Evolutionary conservation across 805 yeast species (phyloP).

Genomic region (Spathaspora hagerdaliae): DNA sequence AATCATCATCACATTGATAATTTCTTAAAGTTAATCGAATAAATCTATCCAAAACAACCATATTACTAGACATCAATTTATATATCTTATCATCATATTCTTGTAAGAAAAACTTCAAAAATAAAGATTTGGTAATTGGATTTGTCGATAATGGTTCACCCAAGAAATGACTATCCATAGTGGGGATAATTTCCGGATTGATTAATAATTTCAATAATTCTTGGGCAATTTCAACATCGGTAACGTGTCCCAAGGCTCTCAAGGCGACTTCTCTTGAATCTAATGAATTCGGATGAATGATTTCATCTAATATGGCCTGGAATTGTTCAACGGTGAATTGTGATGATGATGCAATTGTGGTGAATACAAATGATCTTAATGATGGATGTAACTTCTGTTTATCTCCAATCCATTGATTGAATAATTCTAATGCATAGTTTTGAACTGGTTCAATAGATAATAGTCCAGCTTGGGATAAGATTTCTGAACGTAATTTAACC

Average conservation of each 20-base stretch:
- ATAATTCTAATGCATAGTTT: conserved; percentile 28
- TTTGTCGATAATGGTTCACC: conserved; percentile 46
- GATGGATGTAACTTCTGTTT: conserved; percentile 37
- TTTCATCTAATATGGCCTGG: conserved; percentile 43
- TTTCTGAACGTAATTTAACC: conserved; percentile 31
- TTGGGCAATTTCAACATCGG: conserved; percentile 32
- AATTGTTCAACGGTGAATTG: conserved; percentile 28
- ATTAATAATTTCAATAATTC: conserved; percentile 37
- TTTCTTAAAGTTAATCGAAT: conserved; percentile 36
- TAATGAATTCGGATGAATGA: conserved; percentile 46
- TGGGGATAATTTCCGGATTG: conserved; percentile 43
- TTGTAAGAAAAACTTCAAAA: conserved; percentile 48
- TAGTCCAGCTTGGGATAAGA: conserved; percentile 39
- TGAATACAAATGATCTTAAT: conserved; percentile 39
- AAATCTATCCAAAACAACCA: conserved; percentile 50
- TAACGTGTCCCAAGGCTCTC: conserved; percentile 48
- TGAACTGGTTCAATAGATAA: conserved; percentile 35
- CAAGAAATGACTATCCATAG: conserved; percentile 58
- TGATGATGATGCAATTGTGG: conserved; percentile 38
- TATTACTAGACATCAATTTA: conserved; percentile 43
- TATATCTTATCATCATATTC: conserved; percentile 44
- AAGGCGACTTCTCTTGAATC: conserved; percentile 59
- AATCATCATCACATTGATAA: conserved; percentile 33
- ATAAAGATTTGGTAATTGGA: conserved; percentile 33
- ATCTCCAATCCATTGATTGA: conserved; percentile 17